Base-by-base conservation (phyloP, 176 grass and related monocot species). In the Oryza meridionalis region DNA sequence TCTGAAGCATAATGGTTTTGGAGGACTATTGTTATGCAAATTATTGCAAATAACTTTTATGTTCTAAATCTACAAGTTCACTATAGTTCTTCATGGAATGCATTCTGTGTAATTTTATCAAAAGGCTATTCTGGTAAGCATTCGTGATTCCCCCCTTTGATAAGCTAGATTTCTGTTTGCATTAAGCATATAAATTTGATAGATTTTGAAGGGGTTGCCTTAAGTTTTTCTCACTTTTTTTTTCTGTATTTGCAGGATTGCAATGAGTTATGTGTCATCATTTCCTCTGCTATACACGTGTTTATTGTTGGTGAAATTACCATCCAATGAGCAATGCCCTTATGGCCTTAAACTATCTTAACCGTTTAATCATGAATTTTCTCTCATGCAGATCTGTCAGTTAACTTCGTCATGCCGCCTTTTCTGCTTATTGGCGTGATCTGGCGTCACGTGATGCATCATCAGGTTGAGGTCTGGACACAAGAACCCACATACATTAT, bases 391-490 rank as follows among this genome's bases (percentile, higher is more conserved):
- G 47, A 22, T 80, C 55, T 25, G 17, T 69, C 81, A 79, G n/a
- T 61, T 59, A 55, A 45, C 8, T 78, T 46, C 31, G 11, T 31
- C 5, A 16, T 69, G 70, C 38, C 8, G 6, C 59, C 35, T 73
- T 66, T 73, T 88, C 19, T 83, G 22, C 31, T 80, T 69, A 38
- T 75, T 62, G 70, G 37, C 22, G 35, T 17, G 38, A 29, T 45
- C 70, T 84, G 47, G 49, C 63, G 50, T 80, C 49, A 17, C 15
- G 40, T 38, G 47, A 1, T 40, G 40, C 43, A n/a, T 6, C 25
- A 70, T 64, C 82, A 53, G 63, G 59, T 81, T 69, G 72, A 70
- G 82, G 63, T 85, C 40, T 69, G 87, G 58, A 62, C 58, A 22
- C 19, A 73, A 85, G 26, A 50, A 70, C 49, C 47, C 22, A 70